phyloP scores from a whole-genome alignment of 441 rosid species.

The Arabidopsis lyrata region DNA sequence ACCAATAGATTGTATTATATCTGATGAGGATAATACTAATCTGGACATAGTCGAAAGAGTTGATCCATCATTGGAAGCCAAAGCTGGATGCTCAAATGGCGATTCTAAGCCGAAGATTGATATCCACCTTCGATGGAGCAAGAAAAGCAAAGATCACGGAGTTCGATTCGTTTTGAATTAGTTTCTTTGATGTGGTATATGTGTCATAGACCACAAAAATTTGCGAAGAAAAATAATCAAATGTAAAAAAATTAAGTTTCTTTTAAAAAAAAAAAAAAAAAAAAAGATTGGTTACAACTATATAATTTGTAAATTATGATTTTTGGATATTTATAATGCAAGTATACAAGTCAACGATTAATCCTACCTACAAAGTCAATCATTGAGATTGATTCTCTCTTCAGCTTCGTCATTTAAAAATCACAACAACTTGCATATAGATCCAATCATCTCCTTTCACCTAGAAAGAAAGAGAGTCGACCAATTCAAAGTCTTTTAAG shows the following conservation, averaged over 20 bases:
- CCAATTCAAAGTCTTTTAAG: not conserved
- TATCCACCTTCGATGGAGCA: slow-evolving; percentile 16
- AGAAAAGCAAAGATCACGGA: not conserved
- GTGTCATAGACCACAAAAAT: not conserved
- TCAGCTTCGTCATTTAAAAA: not conserved
- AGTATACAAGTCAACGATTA: not conserved
- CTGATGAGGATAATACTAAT: not conserved
- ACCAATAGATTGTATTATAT: not conserved
- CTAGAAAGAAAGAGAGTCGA: not conserved
- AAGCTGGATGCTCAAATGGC: not conserved
- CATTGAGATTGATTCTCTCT: not conserved
- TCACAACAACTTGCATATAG: not conserved
- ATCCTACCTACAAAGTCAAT: slow-evolving; percentile 5
- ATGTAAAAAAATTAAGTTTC: not conserved
- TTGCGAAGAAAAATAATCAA: not conserved
- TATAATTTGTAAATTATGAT: not conserved
- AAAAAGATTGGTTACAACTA: slow-evolving; percentile 8
- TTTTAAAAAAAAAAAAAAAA: no score
- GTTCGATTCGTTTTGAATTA: not conserved
- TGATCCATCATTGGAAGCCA: not conserved
- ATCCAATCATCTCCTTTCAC: not conserved
- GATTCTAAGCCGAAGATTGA: slow-evolving; percentile 11
- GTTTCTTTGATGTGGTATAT: not conserved
- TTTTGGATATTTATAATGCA: slow-evolving; percentile 3
- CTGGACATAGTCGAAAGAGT: not conserved